Evolutionary conservation across 345 rosid species (phyloP), one percentile per base, ranked within the genome.

Genomic region (Carallia pectinifolia): DNA sequence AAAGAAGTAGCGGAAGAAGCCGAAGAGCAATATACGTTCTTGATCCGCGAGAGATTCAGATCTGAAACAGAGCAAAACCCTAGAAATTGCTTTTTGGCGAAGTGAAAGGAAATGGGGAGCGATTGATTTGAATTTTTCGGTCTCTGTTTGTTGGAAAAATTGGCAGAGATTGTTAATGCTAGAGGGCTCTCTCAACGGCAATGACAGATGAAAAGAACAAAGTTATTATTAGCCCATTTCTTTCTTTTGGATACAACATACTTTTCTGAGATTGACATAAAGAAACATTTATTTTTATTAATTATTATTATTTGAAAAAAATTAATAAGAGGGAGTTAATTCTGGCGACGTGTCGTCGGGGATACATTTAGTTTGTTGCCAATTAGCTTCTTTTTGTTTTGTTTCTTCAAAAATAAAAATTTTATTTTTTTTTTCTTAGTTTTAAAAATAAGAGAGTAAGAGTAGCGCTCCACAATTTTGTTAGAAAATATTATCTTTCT

Each of bases 141-240:
- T 61, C 63, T 44, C 52, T 58, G 60, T 31, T 73, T 13, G 50
- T 44, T 12, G 17, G 50, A 44, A 44, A 44, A 44, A 44, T 12
- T 3, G 17, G 37, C 36, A 73, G 72, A 73, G 72, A 73, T 70
- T 78, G 77, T 54, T 7, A 54, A 73, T 40, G 61, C 68, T 67
- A 66, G 73, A 52, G 81, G 60, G 67, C 69, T 44, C 71, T 64
- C 69, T 44, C 71, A 82, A 76, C 33, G 76, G 50, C 64, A 74
- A 76, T 23, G 73, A 62, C 19, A 34, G 2, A 50, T n/a, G 52
- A 6, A 55, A 47, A 34, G 23, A 6, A 63, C 15, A 37, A 23
- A 37, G 53, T 52, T 70, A 53, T 53, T 37, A 29, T 48, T 27
- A 56, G 58, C 47, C 38, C 44, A 16, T 67, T 19, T 19, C 7